Evolutionary conservation across 306 rosid species (phyloP).

Genomic region (Senna siamea): DNA sequence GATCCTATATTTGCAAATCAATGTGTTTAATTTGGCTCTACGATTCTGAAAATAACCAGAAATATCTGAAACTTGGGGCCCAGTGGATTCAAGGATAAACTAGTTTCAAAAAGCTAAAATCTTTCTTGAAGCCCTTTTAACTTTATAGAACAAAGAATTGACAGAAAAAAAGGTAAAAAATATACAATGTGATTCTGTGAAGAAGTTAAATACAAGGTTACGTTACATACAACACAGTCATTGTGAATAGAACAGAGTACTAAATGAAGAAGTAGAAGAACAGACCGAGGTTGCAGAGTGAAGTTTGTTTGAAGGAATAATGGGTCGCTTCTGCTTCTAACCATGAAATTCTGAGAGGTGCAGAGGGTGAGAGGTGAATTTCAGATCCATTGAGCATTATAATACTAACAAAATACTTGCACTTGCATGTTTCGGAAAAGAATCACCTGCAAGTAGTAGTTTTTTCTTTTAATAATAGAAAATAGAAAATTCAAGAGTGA

Average conservation of each 20-base stretch:
- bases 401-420: conserved; percentile 38
- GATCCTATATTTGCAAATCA: no score
- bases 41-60: neutral
- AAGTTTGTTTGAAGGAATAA: conserved; percentile 41
- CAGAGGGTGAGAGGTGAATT: conserved; percentile 49
- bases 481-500: neutral
- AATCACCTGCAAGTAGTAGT: conserved; percentile 30
- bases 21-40: no score
- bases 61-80: conserved; percentile 17
- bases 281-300: conserved; percentile 44
- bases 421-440: conserved; percentile 46
- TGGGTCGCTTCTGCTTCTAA: conserved; percentile 40
- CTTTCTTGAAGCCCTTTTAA: no score
- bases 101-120: no score
- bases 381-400: conserved; percentile 61
- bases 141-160: no score
- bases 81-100: no score
- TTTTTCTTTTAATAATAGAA: neutral
- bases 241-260: conserved; percentile 22
- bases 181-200: neutral
- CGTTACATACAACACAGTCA: no score
- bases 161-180: neutral
- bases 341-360: conserved; percentile 64
- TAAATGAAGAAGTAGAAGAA: conserved; percentile 19
- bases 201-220: conserved; percentile 12